Base-by-base conservation (phyloP, 805 yeast genomes). In the Metschnikowia vanudenii region DNA sequence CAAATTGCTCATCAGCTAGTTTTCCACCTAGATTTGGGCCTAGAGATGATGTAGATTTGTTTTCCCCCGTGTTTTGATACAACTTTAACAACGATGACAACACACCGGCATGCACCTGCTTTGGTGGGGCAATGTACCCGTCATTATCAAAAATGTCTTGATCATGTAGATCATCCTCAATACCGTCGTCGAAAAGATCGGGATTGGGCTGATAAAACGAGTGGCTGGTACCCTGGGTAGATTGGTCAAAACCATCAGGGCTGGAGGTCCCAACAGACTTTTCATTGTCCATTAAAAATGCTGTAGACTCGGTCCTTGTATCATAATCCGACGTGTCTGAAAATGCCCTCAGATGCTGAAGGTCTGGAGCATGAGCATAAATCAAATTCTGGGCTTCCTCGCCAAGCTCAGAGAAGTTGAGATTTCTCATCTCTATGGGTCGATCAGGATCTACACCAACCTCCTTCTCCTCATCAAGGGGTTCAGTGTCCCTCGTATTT, bases 81-180 rank as follows among this genome's bases (percentile, higher is more conserved):
- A 90, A 70, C 50, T 82, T 77, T 52, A 90, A 71, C 51, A 90
- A 73, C 1, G 92, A 81, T 0, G 96, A 87, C 24, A 90, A 73
- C 14, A 90, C 92, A 64, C 97, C 97, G 20, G 90, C 90, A 55
- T 85, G 85, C 11, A 88, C 91, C 43, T 77, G 78, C 35, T 75
- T 71, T 6, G 85, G 80, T 0, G 84, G 78, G 1, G 81, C 76
- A 44, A 78, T 72, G 37, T 78, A 80, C 14, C 66, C 76, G 18
- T 58, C 65, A 30, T 56, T 62, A 16, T 60, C 65, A 14, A 61
- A 62, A 24, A 63, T 61, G 19, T 55, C 52, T 5, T 62, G 63
- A 36, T 57, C 57, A 47, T 70, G 69, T 2, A 55, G 58, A 12
- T 59, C 70, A 4, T 60, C 67, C 47, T 63, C 62, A 30, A 62